phyloP scores from a whole-genome alignment of 2,329 filamentous ascomycete species.

The Colletotrichum karsti region DNA sequence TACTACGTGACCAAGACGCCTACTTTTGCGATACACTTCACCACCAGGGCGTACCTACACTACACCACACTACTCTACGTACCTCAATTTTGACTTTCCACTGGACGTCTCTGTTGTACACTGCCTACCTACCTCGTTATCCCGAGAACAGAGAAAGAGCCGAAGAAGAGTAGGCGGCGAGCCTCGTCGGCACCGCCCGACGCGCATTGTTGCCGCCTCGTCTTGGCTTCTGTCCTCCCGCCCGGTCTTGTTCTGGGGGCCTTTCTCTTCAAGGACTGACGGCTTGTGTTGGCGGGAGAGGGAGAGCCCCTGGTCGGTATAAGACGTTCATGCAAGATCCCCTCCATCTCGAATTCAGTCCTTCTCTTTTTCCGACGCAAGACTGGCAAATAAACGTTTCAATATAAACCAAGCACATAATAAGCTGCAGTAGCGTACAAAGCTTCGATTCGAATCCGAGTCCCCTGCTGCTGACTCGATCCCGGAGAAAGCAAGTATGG shows the following conservation, averaged over 20 bases:
- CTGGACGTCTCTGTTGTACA: neutral
- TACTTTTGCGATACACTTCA: too few relatives aligned
- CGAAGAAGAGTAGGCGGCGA: neutral
- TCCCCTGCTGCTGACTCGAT: slow-evolving; percentile 19
- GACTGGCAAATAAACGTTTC: neutral
- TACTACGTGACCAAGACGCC: too few relatives aligned
- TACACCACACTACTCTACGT: too few relatives aligned
- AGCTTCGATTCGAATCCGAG: neutral
- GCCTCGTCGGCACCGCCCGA: neutral
- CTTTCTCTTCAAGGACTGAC: neutral
- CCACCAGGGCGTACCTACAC: neutral
- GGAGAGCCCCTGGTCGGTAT: slow-evolving; percentile 1
- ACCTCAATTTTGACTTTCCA: too few relatives aligned
- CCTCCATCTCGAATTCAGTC: neutral
- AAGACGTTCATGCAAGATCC: slow-evolving; percentile 10
- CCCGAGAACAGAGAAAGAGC: neutral
- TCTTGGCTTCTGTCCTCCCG: slow-evolving; percentile 4
- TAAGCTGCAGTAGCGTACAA: slow-evolving; percentile 16
- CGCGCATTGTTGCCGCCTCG: slow-evolving; percentile 7
- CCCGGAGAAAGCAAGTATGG: slow-evolving; percentile 18
- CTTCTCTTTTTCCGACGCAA: neutral
- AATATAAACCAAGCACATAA: neutral
- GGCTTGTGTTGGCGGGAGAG: neutral
- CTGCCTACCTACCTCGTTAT: too few relatives aligned
- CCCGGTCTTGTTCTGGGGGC: neutral